Evolutionary conservation across 2,329 filamentous ascomycete species (phyloP).

Genomic region (Fusarium sarcochroum): DNA sequence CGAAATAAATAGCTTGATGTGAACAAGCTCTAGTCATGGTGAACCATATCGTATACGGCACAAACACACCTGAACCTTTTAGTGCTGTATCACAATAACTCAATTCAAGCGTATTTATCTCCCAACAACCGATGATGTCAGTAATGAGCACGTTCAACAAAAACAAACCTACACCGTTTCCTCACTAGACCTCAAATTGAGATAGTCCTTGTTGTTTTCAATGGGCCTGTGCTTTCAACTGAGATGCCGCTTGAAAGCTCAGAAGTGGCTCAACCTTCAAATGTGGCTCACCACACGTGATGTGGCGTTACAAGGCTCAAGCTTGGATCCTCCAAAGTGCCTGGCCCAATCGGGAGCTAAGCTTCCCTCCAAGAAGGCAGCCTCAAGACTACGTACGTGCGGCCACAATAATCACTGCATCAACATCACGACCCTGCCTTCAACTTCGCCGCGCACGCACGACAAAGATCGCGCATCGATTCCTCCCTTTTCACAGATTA

Average conservation of each 20-base stretch:
- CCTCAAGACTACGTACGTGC: conserved; percentile 53
- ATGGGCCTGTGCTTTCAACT: conserved; percentile 5
- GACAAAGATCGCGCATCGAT: conserved; percentile 37
- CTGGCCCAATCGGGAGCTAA: conserved; percentile 50
- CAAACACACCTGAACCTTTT: background rate
- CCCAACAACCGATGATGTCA: conserved; percentile 31
- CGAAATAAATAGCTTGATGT: background rate
- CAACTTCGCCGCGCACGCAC: conserved; percentile 36
- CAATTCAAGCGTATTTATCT: background rate
- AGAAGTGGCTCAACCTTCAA: conserved; percentile 21
- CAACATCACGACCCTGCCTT: conserved; percentile 39
- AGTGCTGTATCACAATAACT: too few species aligned
- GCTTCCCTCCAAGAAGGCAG: conserved; percentile 50
- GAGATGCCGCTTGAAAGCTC: background rate
- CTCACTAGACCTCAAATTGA: background rate
- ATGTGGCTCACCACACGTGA: conserved; percentile 39
- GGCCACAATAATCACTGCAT: conserved; percentile 41
- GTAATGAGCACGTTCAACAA: background rate
- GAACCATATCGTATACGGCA: background rate
- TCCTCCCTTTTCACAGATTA: conserved; percentile 17
- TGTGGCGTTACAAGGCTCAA: conserved; percentile 34
- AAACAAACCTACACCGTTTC: conserved; percentile 12
- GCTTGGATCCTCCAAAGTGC: conserved; percentile 30
- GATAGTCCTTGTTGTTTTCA: conserved; percentile 1
- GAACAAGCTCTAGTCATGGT: background rate